These are phyloP conservation scores for Rhytidiadelphus loreus DNA, from an alignment of 225 moss, liverwort and hornwort species.

Conservation along the genomic window DNA sequence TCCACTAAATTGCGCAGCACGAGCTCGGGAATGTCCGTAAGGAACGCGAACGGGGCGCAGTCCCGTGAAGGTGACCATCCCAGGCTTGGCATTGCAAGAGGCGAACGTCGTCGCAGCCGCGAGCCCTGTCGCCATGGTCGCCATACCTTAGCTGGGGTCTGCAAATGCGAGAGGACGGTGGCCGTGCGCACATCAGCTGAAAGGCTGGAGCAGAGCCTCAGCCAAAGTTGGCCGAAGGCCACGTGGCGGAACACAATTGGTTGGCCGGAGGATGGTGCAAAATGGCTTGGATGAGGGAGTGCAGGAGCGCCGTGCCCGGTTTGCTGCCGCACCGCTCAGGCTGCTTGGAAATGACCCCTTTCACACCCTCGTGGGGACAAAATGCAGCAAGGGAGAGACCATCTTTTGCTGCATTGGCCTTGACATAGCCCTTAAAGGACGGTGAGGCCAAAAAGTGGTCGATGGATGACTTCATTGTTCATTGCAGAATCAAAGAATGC, in stretches of 20 bases:
- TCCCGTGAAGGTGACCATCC: not conserved
- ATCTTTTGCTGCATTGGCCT: too few relatives aligned
- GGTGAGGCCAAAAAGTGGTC: too few relatives aligned
- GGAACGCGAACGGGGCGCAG: not conserved
- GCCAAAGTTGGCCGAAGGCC: not conserved
- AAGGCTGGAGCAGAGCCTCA: not conserved
- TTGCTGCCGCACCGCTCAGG: not conserved
- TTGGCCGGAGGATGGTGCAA: not conserved
- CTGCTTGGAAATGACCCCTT: not conserved
- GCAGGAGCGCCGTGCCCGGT: not conserved
- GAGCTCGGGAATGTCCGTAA: not conserved
- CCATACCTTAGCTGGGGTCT: not conserved
- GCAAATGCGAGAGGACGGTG: not conserved
- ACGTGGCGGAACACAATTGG: not conserved
- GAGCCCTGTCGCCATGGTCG: constrained; percentile 1
- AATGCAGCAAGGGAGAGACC: not conserved
- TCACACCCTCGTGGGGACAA: not conserved
- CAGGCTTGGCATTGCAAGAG: not conserved
- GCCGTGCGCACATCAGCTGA: not conserved
- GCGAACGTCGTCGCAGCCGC: not conserved
- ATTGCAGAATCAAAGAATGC: too few relatives aligned
- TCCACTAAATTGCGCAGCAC: not conserved
- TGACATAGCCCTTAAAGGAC: too few relatives aligned
- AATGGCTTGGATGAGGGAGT: not conserved
- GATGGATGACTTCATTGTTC: too few relatives aligned